Percentiles rank a stretch among this genome's conserved stretches.
Conservation (phyloP, 2,329 filamentous ascomycete species). For the Colletotrichum ledebouriae region DNA sequence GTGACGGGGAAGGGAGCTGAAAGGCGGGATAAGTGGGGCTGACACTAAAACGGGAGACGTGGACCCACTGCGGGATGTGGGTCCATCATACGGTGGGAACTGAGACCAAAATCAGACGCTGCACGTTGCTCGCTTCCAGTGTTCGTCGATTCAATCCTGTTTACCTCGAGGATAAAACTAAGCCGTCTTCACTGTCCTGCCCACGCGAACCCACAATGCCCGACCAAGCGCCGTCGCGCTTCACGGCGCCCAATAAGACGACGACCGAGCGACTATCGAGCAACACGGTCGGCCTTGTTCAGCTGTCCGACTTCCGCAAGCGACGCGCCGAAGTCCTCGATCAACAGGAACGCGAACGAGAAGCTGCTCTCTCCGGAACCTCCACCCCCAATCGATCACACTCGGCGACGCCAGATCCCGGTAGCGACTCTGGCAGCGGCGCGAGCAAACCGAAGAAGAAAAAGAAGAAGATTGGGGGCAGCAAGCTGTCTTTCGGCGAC, state of each 20-base stretch:
- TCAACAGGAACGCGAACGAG: slow-evolving; percentile 86
- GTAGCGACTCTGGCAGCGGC: slow-evolving; percentile 51
- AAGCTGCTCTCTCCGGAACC: slow-evolving; percentile 64
- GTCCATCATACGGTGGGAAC: slow-evolving; percentile 5
- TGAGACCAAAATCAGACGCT: not conserved
- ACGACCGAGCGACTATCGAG: slow-evolving; percentile 87
- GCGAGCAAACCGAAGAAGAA: slow-evolving; percentile 58
- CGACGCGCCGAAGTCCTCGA: slow-evolving; percentile 94
- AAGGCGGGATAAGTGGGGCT: slow-evolving; percentile 33
- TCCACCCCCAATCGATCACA: slow-evolving; percentile 64
- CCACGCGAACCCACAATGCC: slow-evolving; percentile 53
- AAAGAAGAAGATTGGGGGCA: slow-evolving; percentile 58
- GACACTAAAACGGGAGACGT: slow-evolving; percentile 10
- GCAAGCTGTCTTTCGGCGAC: slow-evolving; percentile 74
- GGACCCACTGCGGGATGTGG: slow-evolving; percentile 36
- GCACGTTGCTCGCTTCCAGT: slow-evolving; percentile 8
- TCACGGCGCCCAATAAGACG: slow-evolving; percentile 81
- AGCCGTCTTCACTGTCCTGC: not conserved
- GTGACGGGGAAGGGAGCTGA: slow-evolving; percentile 18
- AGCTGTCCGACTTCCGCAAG: slow-evolving; percentile 95
- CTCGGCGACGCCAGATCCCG: slow-evolving; percentile 61
- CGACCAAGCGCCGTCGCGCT: slow-evolving; percentile 66
- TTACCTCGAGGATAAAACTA: no score
- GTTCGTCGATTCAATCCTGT: not conserved
- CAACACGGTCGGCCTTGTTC: slow-evolving; percentile 90